These are phyloP conservation scores for Candida maesae DNA, from an alignment of 805 yeast genomes.

Conservation along the genomic window DNA sequence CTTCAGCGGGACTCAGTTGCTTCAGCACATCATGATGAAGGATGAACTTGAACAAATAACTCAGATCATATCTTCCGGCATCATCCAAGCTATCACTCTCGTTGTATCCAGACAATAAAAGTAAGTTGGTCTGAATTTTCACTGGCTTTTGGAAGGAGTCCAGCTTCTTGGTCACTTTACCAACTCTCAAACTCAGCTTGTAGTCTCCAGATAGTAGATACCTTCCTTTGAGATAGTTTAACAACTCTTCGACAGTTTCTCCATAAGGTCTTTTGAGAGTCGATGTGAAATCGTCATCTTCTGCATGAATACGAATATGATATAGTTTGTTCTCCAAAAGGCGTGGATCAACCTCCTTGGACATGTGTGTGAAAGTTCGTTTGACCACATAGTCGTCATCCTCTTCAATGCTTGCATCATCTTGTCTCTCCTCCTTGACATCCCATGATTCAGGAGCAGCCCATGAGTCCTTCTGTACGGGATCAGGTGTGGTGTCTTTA, in stretches of 20 bases:
- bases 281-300: constrained; percentile 77
- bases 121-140: constrained; percentile 66
- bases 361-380: constrained; percentile 29
- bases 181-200: constrained; percentile 71
- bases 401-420: constrained; percentile 25
- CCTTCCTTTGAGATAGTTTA: constrained; percentile 70
- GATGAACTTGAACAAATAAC: constrained; percentile 77
- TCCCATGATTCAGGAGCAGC: constrained; percentile 62
- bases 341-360: constrained; percentile 28
- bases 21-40: constrained; percentile 61
- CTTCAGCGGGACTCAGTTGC: constrained; percentile 64
- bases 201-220: constrained; percentile 70
- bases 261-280: constrained; percentile 77
- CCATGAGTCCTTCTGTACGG: constrained; percentile 35
- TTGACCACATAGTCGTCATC: constrained; percentile 34
- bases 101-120: constrained; percentile 73
- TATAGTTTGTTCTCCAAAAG: constrained; percentile 26
- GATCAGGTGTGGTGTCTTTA: constrained; percentile 6
- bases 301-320: constrained; percentile 71
- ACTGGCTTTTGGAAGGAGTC: constrained; percentile 74
- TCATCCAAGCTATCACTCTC: constrained; percentile 73
- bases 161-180: constrained; percentile 69
- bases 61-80: constrained; percentile 79
- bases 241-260: constrained; percentile 70
- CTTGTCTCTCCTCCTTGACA: constrained; percentile 36